Evolutionary conservation across 306 rosid genomes (phyloP).

Genomic region (Hippophae gyantsensis): DNA sequence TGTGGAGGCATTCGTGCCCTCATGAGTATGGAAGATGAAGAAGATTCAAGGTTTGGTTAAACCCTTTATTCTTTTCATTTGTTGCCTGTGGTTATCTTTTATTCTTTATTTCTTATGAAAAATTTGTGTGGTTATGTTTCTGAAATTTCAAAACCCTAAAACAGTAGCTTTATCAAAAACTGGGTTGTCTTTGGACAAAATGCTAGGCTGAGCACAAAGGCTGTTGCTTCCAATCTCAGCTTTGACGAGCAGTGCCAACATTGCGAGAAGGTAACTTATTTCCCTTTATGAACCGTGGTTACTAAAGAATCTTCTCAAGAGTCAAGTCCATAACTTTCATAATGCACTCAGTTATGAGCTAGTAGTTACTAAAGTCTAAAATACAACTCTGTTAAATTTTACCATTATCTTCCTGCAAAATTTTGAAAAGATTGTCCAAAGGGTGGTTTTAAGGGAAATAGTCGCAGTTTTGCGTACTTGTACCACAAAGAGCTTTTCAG

Average conservation of each 20-base stretch:
- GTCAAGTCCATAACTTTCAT: too few relatives aligned
- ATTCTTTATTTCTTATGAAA: neutral
- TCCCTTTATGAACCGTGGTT: neutral
- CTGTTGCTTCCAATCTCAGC: conserved; percentile 54
- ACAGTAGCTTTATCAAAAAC: conserved; percentile 55
- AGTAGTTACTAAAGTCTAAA: too few relatives aligned
- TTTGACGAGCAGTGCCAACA: conserved; percentile 81
- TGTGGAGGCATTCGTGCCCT: conserved; percentile 98
- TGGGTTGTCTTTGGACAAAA: conserved; percentile 81
- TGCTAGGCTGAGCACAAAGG: conserved; percentile 58
- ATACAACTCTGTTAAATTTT: too few relatives aligned
- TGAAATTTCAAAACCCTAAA: conserved; percentile 18
- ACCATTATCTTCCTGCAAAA: too few relatives aligned
- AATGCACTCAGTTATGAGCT: too few relatives aligned
- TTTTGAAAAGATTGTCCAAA: too few relatives aligned
- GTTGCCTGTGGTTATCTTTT: conserved; percentile 9
- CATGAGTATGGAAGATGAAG: conserved; percentile 77
- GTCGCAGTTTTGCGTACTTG: too few relatives aligned
- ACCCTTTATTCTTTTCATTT: neutral
- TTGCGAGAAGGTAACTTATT: conserved; percentile 73
- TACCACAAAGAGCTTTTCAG: too few relatives aligned
- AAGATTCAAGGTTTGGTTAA: conserved; percentile 37
- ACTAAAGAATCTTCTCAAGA: neutral
- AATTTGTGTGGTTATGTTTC: conserved; percentile 1
- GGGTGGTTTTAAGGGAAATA: too few relatives aligned